phyloP scores from a whole-genome alignment of 768 basidiomycete genomes.

The Amyloporia xantha region DNA sequence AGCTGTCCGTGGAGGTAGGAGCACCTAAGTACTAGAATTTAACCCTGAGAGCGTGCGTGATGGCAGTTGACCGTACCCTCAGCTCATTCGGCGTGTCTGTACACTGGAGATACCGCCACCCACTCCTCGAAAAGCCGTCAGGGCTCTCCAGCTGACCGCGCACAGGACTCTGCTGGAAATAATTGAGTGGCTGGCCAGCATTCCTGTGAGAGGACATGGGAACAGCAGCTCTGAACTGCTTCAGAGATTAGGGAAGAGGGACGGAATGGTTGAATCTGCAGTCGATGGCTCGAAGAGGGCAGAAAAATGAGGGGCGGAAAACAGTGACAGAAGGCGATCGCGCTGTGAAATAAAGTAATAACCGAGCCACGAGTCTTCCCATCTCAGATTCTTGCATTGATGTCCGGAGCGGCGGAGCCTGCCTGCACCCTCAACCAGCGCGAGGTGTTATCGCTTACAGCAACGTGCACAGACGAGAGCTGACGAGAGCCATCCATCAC shows the following conservation, averaged over 20 bases:
- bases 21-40: constrained; percentile 30
- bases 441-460: constrained; percentile 1
- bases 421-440: too few relatives aligned
- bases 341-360: constrained; percentile 18
- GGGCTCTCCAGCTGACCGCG: constrained; percentile 71
- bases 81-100: constrained; percentile 74
- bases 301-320: constrained; percentile 5
- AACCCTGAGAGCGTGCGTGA: not conserved
- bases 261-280: too few relatives aligned
- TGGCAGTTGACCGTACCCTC: constrained; percentile 37
- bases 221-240: not conserved
- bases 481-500: too few relatives aligned
- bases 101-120: constrained; percentile 69
- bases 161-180: constrained; percentile 58
- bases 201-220: constrained; percentile 8
- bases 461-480: constrained; percentile 1
- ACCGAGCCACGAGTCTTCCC: constrained; percentile 11
- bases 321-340: constrained; percentile 5
- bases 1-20: constrained; percentile 63
- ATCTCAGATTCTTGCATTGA: constrained; percentile 2
- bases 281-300: not conserved
- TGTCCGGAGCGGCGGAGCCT: too few relatives aligned
- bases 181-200: constrained; percentile 33
- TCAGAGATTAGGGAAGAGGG: constrained; percentile 1
- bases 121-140: constrained; percentile 43